A percentile compares a stretch with the other conserved stretches of the same genome.
phyloP scores from a whole-genome alignment of 2,329 filamentous ascomycete species.

The Thyridium curvatum region DNA sequence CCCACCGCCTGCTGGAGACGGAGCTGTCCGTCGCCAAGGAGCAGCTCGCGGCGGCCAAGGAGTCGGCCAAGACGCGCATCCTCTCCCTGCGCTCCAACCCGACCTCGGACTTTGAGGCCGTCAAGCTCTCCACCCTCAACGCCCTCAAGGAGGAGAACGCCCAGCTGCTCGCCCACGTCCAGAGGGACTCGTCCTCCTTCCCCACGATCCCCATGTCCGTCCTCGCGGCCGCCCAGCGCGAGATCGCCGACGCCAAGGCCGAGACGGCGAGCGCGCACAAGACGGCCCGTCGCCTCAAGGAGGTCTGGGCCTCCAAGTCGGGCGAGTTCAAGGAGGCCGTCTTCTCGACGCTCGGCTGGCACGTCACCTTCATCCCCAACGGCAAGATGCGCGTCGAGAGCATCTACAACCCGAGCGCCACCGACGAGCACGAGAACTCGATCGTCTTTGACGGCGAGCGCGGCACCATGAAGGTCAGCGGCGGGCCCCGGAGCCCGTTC shows the following conservation, averaged over 20 bases:
- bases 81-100: constrained; percentile 89
- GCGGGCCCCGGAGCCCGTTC: constrained; percentile 81
- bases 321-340: constrained; percentile 95
- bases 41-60: constrained; percentile 61
- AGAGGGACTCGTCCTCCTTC: constrained; percentile 29
- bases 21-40: constrained; percentile 67
- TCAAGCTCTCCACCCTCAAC: constrained; percentile 74
- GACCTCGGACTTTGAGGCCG: constrained; percentile 74
- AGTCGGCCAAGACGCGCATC: constrained; percentile 71
- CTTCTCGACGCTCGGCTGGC: constrained; percentile 86
- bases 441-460: constrained; percentile 88
- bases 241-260: constrained; percentile 64
- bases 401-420: constrained; percentile 69
- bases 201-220: constrained; percentile 70
- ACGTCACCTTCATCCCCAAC: constrained; percentile 93
- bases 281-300: constrained; percentile 76
- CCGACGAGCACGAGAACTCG: constrained; percentile 64
- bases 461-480: constrained; percentile 96
- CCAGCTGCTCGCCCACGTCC: constrained; percentile 70
- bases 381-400: constrained; percentile 89
- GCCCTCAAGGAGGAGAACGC: constrained; percentile 78
- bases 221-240: constrained; percentile 67
- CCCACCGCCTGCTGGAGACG: constrained; percentile 63
- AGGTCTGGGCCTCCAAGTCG: constrained; percentile 87
- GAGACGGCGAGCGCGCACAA: constrained; percentile 73